Evolutionary conservation across 352 stramenopile species (phyloP).

Genomic region (Albugo laibachii): DNA sequence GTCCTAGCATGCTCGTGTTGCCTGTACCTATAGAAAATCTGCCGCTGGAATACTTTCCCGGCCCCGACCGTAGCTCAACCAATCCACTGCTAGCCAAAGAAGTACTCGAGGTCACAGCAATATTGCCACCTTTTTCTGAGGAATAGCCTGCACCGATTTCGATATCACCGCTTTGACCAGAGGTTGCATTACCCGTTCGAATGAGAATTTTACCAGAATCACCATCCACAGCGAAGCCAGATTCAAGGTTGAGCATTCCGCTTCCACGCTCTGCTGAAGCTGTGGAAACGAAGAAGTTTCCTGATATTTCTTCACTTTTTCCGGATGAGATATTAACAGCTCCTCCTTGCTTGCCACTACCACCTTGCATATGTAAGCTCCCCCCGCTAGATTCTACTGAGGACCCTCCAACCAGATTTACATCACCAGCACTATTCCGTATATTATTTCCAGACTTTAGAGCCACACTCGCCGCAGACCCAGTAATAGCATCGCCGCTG

Average conservation of each 20-base stretch:
- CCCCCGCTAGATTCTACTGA: too few species aligned
- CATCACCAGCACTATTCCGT: too few species aligned
- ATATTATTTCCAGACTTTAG: too few species aligned
- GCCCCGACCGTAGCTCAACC: too few species aligned
- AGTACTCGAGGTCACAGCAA: background rate
- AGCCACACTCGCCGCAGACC: background rate
- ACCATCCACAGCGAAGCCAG: background rate
- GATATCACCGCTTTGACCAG: slow-evolving; percentile 17
- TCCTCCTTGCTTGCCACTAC: too few species aligned
- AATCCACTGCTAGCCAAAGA: background rate
- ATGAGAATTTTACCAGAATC: slow-evolving; percentile 10
- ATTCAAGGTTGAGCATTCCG: slow-evolving; percentile 15
- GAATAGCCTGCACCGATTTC: slow-evolving; percentile 36
- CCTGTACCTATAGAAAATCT: background rate
- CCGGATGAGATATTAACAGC: too few species aligned
- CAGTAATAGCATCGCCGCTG: background rate
- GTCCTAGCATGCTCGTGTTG: background rate
- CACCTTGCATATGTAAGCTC: too few species aligned
- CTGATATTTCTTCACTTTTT: background rate
- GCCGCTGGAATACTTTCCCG: background rate
- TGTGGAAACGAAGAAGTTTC: background rate
- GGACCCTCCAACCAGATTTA: too few species aligned
- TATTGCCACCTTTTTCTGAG: slow-evolving; percentile 1
- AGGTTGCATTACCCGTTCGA: background rate
- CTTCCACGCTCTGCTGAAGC: slow-evolving; percentile 15